Percentiles rank a stretch among this genome's conserved stretches.
Evolutionary conservation across 345 rosid genomes (phyloP).

Genomic region (Anastatica hierochuntica): DNA sequence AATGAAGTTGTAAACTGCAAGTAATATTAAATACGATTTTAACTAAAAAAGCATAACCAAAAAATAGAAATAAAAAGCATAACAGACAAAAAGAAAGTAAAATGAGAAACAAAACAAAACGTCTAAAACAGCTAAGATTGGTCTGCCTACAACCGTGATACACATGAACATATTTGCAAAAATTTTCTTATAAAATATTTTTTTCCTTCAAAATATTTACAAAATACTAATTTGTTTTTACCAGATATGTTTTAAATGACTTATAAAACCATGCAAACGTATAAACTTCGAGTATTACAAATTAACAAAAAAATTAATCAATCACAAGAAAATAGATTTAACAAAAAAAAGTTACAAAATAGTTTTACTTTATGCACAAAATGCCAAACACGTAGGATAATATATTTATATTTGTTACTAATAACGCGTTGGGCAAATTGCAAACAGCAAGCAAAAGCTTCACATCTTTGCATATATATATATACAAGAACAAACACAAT

Average conservation of each 20-base stretch:
- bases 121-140: constrained; percentile 16
- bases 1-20: neutral
- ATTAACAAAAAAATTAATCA: too few relatives aligned
- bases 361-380: neutral
- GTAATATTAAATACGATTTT: too few relatives aligned
- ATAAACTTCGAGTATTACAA: too few relatives aligned
- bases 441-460: constrained; percentile 19
- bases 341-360: too few relatives aligned
- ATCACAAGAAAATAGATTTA: too few relatives aligned
- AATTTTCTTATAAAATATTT: too few relatives aligned
- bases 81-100: constrained; percentile 1
- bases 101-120: constrained; percentile 4
- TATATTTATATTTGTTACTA: constrained; percentile 1
- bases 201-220: too few relatives aligned
- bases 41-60: too few relatives aligned
- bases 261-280: too few relatives aligned
- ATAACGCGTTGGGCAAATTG: constrained; percentile 21
- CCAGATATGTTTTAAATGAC: too few relatives aligned
- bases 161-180: neutral
- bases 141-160: constrained; percentile 8
- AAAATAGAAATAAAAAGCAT: neutral
- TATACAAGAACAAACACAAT: neutral
- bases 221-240: too few relatives aligned
- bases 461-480: constrained; percentile 15
- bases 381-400: constrained; percentile 11